Base-by-base conservation (phyloP, 179 eudicot genomes). In the Camellia oleifera region DNA sequence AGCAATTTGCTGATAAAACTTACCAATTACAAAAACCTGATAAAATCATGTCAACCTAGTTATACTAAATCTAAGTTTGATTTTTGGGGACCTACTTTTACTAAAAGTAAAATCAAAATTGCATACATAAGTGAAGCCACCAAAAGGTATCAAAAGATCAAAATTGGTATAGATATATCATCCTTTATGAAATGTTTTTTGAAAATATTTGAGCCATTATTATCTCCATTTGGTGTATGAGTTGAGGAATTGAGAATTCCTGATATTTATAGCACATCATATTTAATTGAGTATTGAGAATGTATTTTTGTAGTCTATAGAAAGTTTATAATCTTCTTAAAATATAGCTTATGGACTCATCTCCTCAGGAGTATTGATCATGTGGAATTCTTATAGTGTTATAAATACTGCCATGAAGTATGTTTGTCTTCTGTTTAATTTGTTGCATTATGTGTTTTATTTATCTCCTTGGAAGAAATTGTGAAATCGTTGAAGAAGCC, bases 381-480 rank as follows among this genome's bases (percentile, higher is more conserved):
- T 10, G 15, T 74, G 20, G 23, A 74, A 56, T 56, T 54, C 45
- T 54, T 73, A 2, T 23, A 18, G 63, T 3, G 6, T 54, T 14
- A 23, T 56, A 56, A 61, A 13, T 72, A 72, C 62, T 23, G 44
- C 12, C 76, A 42, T 4, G 2, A 10, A 12, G 11, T n/a, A 45
- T 3, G 32, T 14, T 72, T 72, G 26, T 50, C 17, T 17, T 53
- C 57, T 12, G 9, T 18, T 72, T 72, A 42, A 12, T 71, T 42
- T 48, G 40, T 71, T 71, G 18, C 14, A 46, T 7, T 4, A 13
- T 53, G 14, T 52, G 45, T 20, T 52, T 4, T 72, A 13, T 72
- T 72, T 62, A 54, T 53, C 61, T 53, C n/a, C 13, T 17, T 61
- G 65, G 65, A n/a, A 61, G 65, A 61, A 61, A 56, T 61, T 61